Percentiles rank a stretch among this genome's conserved stretches.
Conservation (phyloP, 768 basidiomycete species). For the Exidia glandulosa region DNA sequence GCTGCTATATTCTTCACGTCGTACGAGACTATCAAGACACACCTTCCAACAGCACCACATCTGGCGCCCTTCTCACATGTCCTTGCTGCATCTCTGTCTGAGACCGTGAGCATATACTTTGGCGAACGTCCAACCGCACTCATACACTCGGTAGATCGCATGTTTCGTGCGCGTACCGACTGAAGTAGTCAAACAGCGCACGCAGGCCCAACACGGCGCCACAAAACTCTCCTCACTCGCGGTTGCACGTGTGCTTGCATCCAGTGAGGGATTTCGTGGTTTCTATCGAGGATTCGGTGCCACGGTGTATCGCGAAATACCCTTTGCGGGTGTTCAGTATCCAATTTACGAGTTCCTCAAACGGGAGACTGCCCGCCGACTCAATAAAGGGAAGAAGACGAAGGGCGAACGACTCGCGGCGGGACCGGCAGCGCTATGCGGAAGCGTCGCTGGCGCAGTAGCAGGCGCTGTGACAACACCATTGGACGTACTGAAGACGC, state of each 20-base stretch:
- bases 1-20: conserved; percentile 93
- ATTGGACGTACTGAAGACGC: conserved; percentile 26
- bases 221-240: conserved; percentile 47
- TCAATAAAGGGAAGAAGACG: conserved; percentile 11
- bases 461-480: conserved; percentile 27
- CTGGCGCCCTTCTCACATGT: conserved; percentile 40
- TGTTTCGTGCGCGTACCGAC: conserved; percentile 92
- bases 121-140: no score
- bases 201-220: conserved; percentile 49
- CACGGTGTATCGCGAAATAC: conserved; percentile 61
- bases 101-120: conserved; percentile 34
- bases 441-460: conserved; percentile 28
- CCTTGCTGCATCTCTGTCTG: conserved; percentile 46
- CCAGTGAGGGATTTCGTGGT: conserved; percentile 56
- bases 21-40: conserved; percentile 79
- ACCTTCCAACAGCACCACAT: conserved; percentile 48
- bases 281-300: conserved; percentile 84
- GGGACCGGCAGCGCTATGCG: conserved; percentile 27
- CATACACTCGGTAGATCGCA: conserved; percentile 29
- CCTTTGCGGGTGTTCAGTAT: conserved; percentile 34
- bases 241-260: conserved; percentile 44
- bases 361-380: conserved; percentile 13
- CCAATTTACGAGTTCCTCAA: conserved; percentile 33
- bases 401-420: conserved; percentile 9
- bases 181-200: conserved; percentile 90